Evolutionary conservation across 2,329 filamentous ascomycete genomes (phyloP).

Genomic region (Sporothrix mexicana): DNA sequence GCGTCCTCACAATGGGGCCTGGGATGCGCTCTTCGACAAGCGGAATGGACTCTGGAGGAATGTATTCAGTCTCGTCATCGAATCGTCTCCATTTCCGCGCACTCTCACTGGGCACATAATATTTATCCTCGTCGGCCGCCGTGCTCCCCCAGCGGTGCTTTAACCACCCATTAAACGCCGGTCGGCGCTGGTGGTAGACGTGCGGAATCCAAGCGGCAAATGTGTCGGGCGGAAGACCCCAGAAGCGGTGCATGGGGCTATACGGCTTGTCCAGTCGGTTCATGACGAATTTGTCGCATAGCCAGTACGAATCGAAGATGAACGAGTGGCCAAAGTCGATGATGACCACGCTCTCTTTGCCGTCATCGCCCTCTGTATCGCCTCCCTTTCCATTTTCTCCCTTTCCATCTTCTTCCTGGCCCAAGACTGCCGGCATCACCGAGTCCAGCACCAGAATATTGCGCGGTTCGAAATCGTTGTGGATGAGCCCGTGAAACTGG

Average conservation of each 20-base stretch:
- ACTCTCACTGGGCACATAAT: neutral
- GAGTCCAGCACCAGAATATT: slow-evolving; percentile 2
- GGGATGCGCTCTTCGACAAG: no score
- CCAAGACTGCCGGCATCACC: neutral
- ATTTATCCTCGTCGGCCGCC: neutral
- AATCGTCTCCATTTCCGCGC: neutral
- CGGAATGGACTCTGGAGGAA: neutral
- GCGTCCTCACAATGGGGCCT: no score
- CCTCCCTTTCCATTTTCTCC: no score
- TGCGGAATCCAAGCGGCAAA: neutral
- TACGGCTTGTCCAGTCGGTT: neutral
- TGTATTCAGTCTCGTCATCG: slow-evolving; percentile 1
- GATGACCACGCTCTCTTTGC: neutral
- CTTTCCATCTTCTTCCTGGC: neutral
- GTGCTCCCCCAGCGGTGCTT: neutral
- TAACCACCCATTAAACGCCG: neutral
- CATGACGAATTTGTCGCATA: neutral
- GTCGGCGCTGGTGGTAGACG: neutral
- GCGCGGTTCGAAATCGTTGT: neutral
- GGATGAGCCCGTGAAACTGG: neutral
- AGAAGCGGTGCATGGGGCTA: neutral
- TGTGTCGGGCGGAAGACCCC: neutral
- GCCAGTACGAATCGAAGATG: neutral
- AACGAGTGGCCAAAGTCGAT: neutral
- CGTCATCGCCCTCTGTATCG: neutral